Evolutionary conservation across 495 filamentous ascomycete species (phyloP).

Genomic region (Cudoniella acicularis): DNA sequence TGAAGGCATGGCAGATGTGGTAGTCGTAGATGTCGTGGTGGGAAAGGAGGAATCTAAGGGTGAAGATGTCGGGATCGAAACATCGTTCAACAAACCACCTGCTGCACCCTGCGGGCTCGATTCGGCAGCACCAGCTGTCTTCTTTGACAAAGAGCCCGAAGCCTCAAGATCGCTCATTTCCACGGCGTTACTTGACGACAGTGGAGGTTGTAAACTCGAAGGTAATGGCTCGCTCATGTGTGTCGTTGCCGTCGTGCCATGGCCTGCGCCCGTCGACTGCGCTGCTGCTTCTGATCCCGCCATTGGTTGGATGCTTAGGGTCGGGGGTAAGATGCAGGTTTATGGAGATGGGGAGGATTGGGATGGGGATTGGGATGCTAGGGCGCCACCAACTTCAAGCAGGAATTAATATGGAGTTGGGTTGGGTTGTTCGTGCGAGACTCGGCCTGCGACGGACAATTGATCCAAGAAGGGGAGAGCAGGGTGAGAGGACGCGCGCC

Average conservation of each 20-base stretch:
- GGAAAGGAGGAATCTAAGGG: conserved; percentile 9
- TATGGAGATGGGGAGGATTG: not conserved
- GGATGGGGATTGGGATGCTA: too few relatives aligned
- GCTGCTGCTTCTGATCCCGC: conserved; percentile 3
- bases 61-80: conserved; percentile 14
- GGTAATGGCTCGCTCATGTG: not conserved
- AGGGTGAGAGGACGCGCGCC: not conserved
- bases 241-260: conserved; percentile 5
- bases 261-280: conserved; percentile 10
- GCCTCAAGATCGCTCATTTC: conserved; percentile 19
- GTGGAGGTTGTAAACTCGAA: conserved; percentile 7
- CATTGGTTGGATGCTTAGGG: conserved; percentile 13
- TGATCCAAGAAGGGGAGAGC: not conserved
- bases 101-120: not conserved
- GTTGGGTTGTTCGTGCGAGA: not conserved
- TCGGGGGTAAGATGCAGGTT: conserved; percentile 6
- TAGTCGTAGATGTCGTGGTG: not conserved
- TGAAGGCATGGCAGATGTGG: not conserved
- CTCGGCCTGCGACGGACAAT: not conserved
- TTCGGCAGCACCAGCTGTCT: conserved; percentile 4
- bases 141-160: too few relatives aligned
- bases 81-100: conserved; percentile 10
- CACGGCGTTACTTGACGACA: conserved; percentile 2
- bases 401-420: not conserved
- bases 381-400: not conserved